Evolutionary conservation across 345 rosid genomes (phyloP), one percentile per base, ranked within the genome.

Genomic region (Aethionema arabicum): DNA sequence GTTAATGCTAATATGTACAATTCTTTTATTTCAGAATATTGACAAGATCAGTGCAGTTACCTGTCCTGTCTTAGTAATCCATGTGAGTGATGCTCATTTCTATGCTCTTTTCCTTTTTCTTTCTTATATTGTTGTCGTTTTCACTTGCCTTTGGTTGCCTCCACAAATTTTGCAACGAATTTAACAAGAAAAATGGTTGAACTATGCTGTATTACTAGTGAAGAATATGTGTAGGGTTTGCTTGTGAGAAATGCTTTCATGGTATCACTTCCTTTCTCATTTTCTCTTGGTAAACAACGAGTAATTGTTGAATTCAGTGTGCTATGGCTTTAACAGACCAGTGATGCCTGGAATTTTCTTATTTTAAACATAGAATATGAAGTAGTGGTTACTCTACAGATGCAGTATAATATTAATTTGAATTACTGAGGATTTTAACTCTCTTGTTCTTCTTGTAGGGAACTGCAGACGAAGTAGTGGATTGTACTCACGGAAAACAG

Each of bases 391-490:
- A 12, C 4, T 8, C 10, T 8, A 40, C 10, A n/a, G n/a, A 8
- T 40, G 10, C 11, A 40, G n/a, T 40, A 11, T 40, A 40, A 9
- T 8, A 14, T 37, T 33, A 11, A 30, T 45, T 37, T 27, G 40
- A 56, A 31, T 6, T 40, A 41, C 61, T 51, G 63, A 35, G 16
- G 4, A 33, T 57, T 56, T 41, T 35, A 14, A 16, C 53, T 49
- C 50, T 69, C 2, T 8, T 48, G 31, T 43, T 30, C 16, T 48
- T 36, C 33, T 57, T 45, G 39, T 85, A 92, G 98, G 98, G 98
- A 38, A 89, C 96, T 48, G 77, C 87, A 32, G 96, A 92, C 78
- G 96, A 89, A 74, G 96, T 92, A 52, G 96, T 92, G 57, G 93
- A 89, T 73, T 92, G 88, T 65, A 83, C 84, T 47, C 98, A 92